These are phyloP conservation scores for Lentinula sp. DNA, from an alignment of 768 basidiomycete species.

Conservation along the genomic window DNA sequence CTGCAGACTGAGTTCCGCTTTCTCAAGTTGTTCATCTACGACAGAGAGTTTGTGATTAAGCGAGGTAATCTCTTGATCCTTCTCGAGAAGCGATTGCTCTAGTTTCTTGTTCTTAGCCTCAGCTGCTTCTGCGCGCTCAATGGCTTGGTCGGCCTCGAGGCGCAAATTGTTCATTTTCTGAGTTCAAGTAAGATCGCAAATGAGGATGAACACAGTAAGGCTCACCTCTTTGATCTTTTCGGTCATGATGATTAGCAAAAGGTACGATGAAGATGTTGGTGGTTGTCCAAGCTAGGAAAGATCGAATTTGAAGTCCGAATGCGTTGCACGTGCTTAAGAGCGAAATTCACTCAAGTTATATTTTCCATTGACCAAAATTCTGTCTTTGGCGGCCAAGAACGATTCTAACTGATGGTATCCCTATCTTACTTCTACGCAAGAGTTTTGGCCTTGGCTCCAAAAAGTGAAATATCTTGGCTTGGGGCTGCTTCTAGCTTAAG, in stretches of 20 bases:
- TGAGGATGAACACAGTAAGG: not conserved
- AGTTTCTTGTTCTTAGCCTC: conserved; percentile 78
- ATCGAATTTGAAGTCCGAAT: not conserved
- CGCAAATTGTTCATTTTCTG: conserved; percentile 79
- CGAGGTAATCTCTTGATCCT: conserved; percentile 84
- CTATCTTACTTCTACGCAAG: not conserved
- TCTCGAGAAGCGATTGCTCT: conserved; percentile 68
- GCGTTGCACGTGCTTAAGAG: not conserved
- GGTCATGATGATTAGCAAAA: conserved; percentile 22
- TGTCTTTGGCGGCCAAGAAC: not conserved
- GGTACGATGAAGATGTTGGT: not conserved
- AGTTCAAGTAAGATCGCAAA: conserved; percentile 1
- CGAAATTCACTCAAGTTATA: not conserved
- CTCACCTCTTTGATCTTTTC: conserved; percentile 49
- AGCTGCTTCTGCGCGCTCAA: conserved; percentile 79
- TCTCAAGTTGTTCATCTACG: conserved; percentile 65
- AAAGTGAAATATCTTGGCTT: not conserved
- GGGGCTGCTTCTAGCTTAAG: not conserved
- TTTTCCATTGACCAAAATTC: not conserved
- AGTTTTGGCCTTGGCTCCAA: not conserved
- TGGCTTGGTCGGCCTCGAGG: conserved; percentile 76
- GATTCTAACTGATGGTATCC: not conserved
- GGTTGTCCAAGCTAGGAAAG: not conserved
- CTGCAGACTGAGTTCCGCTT: conserved; percentile 57
- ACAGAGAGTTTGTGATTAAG: conserved; percentile 64